These are phyloP conservation scores for Pseudocercospora crystallina DNA, from an alignment of 2,329 filamentous ascomycete species.

Conservation along the genomic window DNA sequence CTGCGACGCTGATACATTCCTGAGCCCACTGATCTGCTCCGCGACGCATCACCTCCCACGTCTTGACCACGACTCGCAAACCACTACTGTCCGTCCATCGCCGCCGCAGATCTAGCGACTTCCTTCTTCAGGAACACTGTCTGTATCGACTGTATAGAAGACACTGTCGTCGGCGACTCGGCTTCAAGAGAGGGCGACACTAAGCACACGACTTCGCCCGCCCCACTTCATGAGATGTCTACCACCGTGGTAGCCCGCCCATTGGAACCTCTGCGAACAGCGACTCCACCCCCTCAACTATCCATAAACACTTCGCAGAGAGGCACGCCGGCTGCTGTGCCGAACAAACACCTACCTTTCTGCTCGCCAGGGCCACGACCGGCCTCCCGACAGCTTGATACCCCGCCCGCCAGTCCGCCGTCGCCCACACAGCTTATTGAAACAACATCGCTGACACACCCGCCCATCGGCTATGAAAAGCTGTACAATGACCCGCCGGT, in stretches of 20 bases:
- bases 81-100: too few species aligned
- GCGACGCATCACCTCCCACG: too few species aligned
- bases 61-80: too few species aligned
- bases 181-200: too few species aligned
- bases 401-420: conserved; percentile 59
- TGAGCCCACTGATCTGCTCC: too few species aligned
- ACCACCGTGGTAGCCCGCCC: conserved; percentile 44
- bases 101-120: too few species aligned
- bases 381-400: conserved; percentile 50
- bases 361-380: conserved; percentile 75
- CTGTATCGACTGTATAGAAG: too few species aligned
- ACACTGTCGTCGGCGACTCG: too few species aligned
- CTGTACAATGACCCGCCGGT: conserved; percentile 59
- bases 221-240: conserved; percentile 18
- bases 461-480: conserved; percentile 64
- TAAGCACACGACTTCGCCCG: not conserved
- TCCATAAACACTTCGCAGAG: conserved; percentile 58
- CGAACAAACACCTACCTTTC: conserved; percentile 87
- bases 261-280: conserved; percentile 33
- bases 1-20: too few species aligned
- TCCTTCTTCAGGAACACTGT: too few species aligned
- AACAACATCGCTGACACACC: conserved; percentile 71
- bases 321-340: conserved; percentile 62
- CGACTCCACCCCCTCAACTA: conserved; percentile 54
- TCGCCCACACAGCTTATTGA: conserved; percentile 56